phyloP scores from a whole-genome alignment of 768 basidiomycete species.

The Tremella yokohamensis region DNA sequence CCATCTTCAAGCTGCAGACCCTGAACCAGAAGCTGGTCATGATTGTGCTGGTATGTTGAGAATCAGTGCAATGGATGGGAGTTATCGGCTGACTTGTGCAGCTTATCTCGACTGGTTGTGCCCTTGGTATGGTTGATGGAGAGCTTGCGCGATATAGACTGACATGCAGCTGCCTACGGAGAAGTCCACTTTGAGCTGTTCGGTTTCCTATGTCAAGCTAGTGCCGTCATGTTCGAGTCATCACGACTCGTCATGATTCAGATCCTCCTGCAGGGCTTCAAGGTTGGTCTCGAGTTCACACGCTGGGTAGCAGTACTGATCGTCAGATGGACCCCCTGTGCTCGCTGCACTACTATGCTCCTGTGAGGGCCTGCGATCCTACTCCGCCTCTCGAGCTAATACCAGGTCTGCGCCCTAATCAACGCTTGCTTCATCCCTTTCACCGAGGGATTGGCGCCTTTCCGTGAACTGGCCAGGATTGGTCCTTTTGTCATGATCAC shows the following conservation, averaged over 20 bases:
- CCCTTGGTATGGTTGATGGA: slow-evolving; percentile 38
- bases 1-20: slow-evolving; percentile 38
- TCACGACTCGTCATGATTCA: slow-evolving; percentile 93
- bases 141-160: no score
- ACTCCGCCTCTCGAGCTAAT: slow-evolving; percentile 2
- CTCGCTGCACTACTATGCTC: slow-evolving; percentile 93
- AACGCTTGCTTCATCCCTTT: slow-evolving; percentile 82
- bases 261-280: slow-evolving; percentile 87
- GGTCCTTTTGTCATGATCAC: slow-evolving; percentile 70
- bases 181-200: slow-evolving; percentile 80
- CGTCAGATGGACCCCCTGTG: slow-evolving; percentile 84
- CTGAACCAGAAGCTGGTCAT: slow-evolving; percentile 32
- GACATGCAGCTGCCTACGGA: slow-evolving; percentile 72
- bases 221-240: slow-evolving; percentile 83
- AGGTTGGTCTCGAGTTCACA: slow-evolving; percentile 49
- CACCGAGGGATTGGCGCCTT: slow-evolving; percentile 85
- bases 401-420: slow-evolving; percentile 71
- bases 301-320: slow-evolving; percentile 1
- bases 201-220: slow-evolving; percentile 85
- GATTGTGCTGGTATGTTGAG: slow-evolving; percentile 36
- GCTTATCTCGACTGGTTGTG: slow-evolving; percentile 80
- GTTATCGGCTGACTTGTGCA: slow-evolving; percentile 9
- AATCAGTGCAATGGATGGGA: no score
- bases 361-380: slow-evolving; percentile 52
- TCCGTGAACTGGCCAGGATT: slow-evolving; percentile 64